These are phyloP conservation scores for Colletotrichum lentis DNA, from an alignment of 2,329 filamentous ascomycete genomes.

Conservation along the genomic window DNA sequence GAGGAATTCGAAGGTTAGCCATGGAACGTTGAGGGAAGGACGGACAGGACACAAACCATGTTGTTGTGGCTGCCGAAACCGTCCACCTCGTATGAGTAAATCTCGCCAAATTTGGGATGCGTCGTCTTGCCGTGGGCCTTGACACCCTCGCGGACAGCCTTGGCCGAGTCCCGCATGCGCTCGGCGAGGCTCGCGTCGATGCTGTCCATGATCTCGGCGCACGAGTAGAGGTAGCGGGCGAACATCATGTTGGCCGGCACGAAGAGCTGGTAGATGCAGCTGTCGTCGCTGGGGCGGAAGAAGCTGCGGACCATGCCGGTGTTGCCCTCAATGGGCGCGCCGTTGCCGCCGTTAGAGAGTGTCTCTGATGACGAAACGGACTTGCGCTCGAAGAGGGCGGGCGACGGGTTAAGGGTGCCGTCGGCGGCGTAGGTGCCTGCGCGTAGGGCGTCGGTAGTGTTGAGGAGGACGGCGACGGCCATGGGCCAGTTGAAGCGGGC, in stretches of 20 bases:
- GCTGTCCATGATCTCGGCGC: slow-evolving; percentile 55
- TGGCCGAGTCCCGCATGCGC: slow-evolving; percentile 66
- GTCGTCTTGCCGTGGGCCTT: slow-evolving; percentile 72
- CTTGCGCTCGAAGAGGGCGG: slow-evolving; percentile 79
- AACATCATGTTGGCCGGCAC: slow-evolving; percentile 93
- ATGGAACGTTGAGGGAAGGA: neutral
- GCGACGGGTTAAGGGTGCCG: slow-evolving; percentile 63
- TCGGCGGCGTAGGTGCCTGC: slow-evolving; percentile 74
- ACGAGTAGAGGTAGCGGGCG: slow-evolving; percentile 65
- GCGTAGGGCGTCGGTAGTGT: slow-evolving; percentile 74
- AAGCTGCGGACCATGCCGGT: slow-evolving; percentile 86
- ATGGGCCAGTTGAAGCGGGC: slow-evolving; percentile 74
- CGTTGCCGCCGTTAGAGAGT: slow-evolving; percentile 76
- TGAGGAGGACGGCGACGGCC: slow-evolving; percentile 75
- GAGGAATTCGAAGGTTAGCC: neutral
- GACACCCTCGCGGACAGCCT: slow-evolving; percentile 68
- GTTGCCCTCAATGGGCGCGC: slow-evolving; percentile 79
- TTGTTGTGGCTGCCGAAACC: slow-evolving; percentile 68
- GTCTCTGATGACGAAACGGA: slow-evolving; percentile 83
- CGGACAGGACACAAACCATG: slow-evolving; percentile 55
- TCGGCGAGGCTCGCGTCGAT: slow-evolving; percentile 61
- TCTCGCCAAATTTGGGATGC: slow-evolving; percentile 68
- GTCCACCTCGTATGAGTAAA: slow-evolving; percentile 76
- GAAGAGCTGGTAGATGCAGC: slow-evolving; percentile 84
- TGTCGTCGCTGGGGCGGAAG: slow-evolving; percentile 90